Conservation (phyloP, 352 stramenopile species). For the Phytophthora sp. region DNA sequence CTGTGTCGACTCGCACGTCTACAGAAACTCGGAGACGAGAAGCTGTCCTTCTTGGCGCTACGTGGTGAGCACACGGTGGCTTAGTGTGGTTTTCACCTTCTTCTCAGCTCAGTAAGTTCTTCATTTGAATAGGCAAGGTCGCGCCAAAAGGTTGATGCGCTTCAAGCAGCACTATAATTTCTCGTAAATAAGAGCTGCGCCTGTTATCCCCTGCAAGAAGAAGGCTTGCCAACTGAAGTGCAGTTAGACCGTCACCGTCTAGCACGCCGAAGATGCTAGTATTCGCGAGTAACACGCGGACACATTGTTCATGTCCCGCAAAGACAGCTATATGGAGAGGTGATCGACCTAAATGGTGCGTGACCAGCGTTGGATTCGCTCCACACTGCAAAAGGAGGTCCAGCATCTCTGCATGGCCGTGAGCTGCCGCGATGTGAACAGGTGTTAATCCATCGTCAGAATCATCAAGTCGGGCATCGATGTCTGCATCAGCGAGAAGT, state of each 20-base stretch:
- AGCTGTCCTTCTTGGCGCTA: too few species aligned
- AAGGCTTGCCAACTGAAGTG: constrained; percentile 33
- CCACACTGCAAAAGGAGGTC: constrained; percentile 49
- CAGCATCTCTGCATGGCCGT: constrained; percentile 28
- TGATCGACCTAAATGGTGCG: constrained; percentile 21
- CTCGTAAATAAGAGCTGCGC: neutral
- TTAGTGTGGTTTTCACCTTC: too few species aligned
- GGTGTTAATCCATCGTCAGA: constrained; percentile 36
- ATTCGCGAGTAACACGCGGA: constrained; percentile 16
- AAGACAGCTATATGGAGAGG: constrained; percentile 41
- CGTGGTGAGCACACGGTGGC: too few species aligned
- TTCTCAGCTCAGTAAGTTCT: neutral
- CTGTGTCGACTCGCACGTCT: too few species aligned
- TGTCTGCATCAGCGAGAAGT: constrained; percentile 31
- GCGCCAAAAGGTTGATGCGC: constrained; percentile 4
- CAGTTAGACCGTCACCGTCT: constrained; percentile 34
- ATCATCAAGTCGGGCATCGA: constrained; percentile 27
- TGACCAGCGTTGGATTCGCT: constrained; percentile 28
- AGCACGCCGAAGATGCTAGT: constrained; percentile 9
- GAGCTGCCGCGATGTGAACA: constrained; percentile 34
- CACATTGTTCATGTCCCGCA: constrained; percentile 18
- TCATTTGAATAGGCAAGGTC: neutral
- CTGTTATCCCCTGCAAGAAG: neutral
- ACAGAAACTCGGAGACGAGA: too few species aligned
- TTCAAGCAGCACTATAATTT: constrained; percentile 38